Evolutionary conservation across 2,329 filamentous ascomycete species (phyloP).

Genomic region (Aspergillus sclerotialis): DNA sequence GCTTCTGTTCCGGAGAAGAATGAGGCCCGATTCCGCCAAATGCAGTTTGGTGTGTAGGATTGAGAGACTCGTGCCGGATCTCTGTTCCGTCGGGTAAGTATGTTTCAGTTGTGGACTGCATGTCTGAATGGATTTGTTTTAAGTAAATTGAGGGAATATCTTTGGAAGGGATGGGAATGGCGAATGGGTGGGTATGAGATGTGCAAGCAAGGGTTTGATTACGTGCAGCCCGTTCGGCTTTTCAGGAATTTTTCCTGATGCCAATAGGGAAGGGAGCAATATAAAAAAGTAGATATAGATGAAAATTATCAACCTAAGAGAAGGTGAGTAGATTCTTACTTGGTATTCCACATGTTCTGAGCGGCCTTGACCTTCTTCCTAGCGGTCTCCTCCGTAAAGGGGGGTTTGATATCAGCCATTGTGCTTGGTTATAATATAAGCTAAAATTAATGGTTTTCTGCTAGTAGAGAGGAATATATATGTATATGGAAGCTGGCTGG

Average conservation of each 20-base stretch:
- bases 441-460: too few relatives aligned
- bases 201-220: too few relatives aligned
- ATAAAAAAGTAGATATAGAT: background rate
- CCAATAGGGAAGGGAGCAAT: too few relatives aligned
- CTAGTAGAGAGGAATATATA: too few relatives aligned
- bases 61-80: constrained; percentile 59
- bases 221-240: too few relatives aligned
- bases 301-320: background rate
- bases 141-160: background rate
- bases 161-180: background rate
- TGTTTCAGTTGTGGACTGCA: background rate
- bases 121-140: background rate
- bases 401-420: constrained; percentile 50
- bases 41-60: constrained; percentile 67
- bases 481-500: too few relatives aligned
- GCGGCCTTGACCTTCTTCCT: constrained; percentile 73
- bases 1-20: constrained; percentile 64
- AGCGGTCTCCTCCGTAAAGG: constrained; percentile 69
- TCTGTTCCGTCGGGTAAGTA: constrained; percentile 35
- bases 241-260: too few relatives aligned
- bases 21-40: constrained; percentile 70
- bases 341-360: constrained; percentile 76
- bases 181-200: too few relatives aligned
- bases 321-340: constrained; percentile 41
- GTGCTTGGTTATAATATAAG: too few relatives aligned